Conservation (phyloP, 352 stramenopile genomes). For the Globisporangium yorkense region DNA sequence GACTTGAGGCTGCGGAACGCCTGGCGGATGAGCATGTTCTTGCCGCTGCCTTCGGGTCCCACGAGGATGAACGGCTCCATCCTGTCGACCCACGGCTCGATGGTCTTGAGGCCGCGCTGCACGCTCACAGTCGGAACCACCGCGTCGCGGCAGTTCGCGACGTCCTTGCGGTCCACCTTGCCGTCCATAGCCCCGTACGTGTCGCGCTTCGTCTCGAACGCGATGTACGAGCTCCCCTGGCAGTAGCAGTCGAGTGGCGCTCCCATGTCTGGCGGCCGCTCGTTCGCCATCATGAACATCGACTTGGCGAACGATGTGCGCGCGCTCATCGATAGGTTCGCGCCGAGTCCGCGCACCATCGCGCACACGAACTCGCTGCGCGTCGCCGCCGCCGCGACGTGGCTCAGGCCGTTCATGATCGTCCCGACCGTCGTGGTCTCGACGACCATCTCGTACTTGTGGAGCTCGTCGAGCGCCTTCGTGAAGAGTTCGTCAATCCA, state of each 20-base stretch:
- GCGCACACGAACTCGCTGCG: slow-evolving; percentile 87
- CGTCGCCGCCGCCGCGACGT: slow-evolving; percentile 70
- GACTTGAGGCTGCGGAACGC: slow-evolving; percentile 80
- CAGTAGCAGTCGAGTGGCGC: slow-evolving; percentile 89
- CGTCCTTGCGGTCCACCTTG: slow-evolving; percentile 48
- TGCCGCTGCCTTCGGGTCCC: slow-evolving; percentile 91
- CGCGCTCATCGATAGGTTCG: slow-evolving; percentile 80
- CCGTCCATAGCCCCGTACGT: slow-evolving; percentile 72
- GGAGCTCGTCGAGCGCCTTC: slow-evolving; percentile 77
- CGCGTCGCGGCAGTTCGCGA: slow-evolving; percentile 27
- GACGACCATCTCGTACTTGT: slow-evolving; percentile 84
- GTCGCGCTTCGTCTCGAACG: slow-evolving; percentile 77
- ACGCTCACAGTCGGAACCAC: slow-evolving; percentile 79
- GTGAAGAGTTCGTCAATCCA: slow-evolving; percentile 94
- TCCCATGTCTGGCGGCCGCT: slow-evolving; percentile 84
- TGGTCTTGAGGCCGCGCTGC: slow-evolving; percentile 82
- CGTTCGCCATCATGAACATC: slow-evolving; percentile 89
- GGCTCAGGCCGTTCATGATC: slow-evolving; percentile 89
- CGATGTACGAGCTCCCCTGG: slow-evolving; percentile 49
- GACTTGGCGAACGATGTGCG: slow-evolving; percentile 87
- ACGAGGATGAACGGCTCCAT: slow-evolving; percentile 95
- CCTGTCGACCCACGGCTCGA: slow-evolving; percentile 89
- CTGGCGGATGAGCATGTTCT: slow-evolving; percentile 93
- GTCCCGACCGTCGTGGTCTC: slow-evolving; percentile 93
- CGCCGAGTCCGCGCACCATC: slow-evolving; percentile 90